phyloP scores from a whole-genome alignment of 805 yeast genomes.

The Cyberlindnera mrakii region DNA sequence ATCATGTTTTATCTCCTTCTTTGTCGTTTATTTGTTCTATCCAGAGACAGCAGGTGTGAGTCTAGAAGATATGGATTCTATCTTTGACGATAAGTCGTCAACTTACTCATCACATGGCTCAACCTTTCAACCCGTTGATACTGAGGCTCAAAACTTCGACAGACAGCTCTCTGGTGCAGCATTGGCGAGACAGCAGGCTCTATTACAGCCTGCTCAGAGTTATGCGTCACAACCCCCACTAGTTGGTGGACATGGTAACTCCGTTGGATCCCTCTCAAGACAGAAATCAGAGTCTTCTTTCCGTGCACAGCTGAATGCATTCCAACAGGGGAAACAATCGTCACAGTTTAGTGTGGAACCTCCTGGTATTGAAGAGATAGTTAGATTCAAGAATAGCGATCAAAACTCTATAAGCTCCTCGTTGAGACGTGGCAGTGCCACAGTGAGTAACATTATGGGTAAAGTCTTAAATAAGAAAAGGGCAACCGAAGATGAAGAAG shows the following conservation, averaged over 20 bases:
- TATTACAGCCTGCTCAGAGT: conserved; percentile 20
- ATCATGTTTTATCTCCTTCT: conserved; percentile 67
- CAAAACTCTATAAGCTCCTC: conserved; percentile 27
- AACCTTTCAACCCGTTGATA: conserved; percentile 10
- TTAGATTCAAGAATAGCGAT: conserved; percentile 27
- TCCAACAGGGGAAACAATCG: conserved; percentile 5
- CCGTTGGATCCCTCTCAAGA: conserved; percentile 6
- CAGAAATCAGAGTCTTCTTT: conserved; percentile 21
- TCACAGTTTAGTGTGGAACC: conserved; percentile 27
- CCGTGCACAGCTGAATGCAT: conserved; percentile 16
- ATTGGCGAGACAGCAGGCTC: conserved; percentile 34
- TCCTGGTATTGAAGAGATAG: conserved; percentile 32
- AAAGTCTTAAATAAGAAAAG: conserved; percentile 23
- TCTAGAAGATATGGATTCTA: conserved; percentile 86
- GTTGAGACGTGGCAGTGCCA: conserved; percentile 37
- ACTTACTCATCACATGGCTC: conserved; percentile 27
- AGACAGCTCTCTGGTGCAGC: conserved; percentile 34
- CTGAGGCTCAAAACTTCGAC: conserved; percentile 9
- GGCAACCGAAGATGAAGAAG: conserved; percentile 23
- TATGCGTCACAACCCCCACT: conserved; percentile 11
- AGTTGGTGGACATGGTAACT: conserved; percentile 1
- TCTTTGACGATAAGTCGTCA: conserved; percentile 65
- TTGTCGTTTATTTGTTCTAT: conserved; percentile 64
- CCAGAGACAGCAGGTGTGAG: conserved; percentile 91
- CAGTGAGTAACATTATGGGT: conserved; percentile 31